Conservation (phyloP, 257 asterid species). For the Parsonsia alboflavescens region DNA sequence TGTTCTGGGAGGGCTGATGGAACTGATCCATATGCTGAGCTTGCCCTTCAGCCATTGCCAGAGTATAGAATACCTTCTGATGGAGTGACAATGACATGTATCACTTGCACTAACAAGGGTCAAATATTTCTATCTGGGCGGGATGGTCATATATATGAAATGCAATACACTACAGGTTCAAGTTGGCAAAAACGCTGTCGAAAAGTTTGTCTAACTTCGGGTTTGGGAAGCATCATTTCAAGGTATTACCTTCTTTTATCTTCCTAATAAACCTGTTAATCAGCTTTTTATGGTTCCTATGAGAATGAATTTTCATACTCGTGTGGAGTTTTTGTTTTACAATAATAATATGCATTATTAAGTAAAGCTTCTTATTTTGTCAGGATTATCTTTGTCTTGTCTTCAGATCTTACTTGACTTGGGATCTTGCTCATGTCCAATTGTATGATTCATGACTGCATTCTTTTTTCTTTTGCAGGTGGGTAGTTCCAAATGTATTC, state of each 20-base stretch:
- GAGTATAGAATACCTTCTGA: conserved; percentile 90
- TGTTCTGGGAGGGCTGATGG: conserved; percentile 86
- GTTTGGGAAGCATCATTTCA: conserved; percentile 80
- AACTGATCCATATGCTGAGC: conserved; percentile 84
- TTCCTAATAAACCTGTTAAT: neutral
- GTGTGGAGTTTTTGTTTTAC: neutral
- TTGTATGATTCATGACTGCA: conserved; percentile 13
- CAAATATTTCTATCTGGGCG: conserved; percentile 91
- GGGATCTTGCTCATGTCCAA: conserved; percentile 15
- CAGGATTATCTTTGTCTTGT: conserved; percentile 4
- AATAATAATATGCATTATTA: neutral
- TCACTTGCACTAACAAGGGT: conserved; percentile 78
- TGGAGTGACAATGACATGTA: conserved; percentile 97
- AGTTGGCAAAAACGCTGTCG: conserved; percentile 94
- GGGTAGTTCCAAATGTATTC: conserved; percentile 95
- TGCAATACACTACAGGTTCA: conserved; percentile 90
- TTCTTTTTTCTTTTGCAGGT: conserved; percentile 41
- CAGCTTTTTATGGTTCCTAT: neutral
- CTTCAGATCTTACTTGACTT: conserved; percentile 16
- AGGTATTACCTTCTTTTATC: conserved; percentile 43
- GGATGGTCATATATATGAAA: conserved; percentile 89
- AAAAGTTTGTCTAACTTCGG: conserved; percentile 84
- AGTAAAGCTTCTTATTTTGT: neutral
- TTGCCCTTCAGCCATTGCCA: conserved; percentile 81
- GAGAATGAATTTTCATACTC: neutral